phyloP scores from a whole-genome alignment of 2,329 filamentous ascomycete genomes.

The Ramichloridium luteum region DNA sequence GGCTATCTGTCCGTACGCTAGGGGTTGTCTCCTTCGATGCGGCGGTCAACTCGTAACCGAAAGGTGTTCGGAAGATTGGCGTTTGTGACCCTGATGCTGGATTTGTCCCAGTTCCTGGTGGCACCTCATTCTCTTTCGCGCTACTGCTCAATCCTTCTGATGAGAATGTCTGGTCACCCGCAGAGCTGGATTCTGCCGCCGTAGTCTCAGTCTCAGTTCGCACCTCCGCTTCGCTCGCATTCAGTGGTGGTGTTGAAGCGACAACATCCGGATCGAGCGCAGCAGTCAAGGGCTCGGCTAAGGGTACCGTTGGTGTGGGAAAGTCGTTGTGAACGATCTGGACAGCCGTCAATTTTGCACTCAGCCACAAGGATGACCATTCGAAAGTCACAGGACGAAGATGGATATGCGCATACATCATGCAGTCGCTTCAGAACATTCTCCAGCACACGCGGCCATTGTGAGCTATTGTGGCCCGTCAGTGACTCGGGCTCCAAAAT shows the following conservation, averaged over 20 bases:
- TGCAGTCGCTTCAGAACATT: constrained; percentile 57
- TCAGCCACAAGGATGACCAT: too few species aligned
- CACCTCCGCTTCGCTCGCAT: too few species aligned
- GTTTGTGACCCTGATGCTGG: too few species aligned
- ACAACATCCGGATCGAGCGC: constrained; percentile 26
- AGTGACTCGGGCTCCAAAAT: too few species aligned
- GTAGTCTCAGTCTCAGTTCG: too few species aligned
- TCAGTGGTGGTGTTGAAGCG: constrained; percentile 21
- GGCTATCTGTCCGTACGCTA: too few species aligned
- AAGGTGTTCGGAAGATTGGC: too few species aligned
- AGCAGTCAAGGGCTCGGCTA: constrained; percentile 30
- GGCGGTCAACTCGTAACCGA: constrained; percentile 28
- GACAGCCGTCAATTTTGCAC: too few species aligned
- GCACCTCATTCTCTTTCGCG: constrained; percentile 55
- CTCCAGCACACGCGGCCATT: constrained; percentile 57
- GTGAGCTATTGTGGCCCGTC: constrained; percentile 43
- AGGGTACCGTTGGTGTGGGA: constrained; percentile 50
- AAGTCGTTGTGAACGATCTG: constrained; percentile 69
- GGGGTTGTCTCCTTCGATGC: constrained; percentile 17
- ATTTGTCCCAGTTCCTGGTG: constrained; percentile 25
- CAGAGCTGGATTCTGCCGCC: too few species aligned
- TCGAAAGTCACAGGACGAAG: constrained; percentile 5
- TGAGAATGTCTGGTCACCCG: too few species aligned
- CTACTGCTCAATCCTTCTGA: too few species aligned
- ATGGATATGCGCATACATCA: constrained; percentile 39